These are phyloP conservation scores for Periconia sp. DNA, from an alignment of 2,329 filamentous ascomycete genomes.

Conservation along the genomic window DNA sequence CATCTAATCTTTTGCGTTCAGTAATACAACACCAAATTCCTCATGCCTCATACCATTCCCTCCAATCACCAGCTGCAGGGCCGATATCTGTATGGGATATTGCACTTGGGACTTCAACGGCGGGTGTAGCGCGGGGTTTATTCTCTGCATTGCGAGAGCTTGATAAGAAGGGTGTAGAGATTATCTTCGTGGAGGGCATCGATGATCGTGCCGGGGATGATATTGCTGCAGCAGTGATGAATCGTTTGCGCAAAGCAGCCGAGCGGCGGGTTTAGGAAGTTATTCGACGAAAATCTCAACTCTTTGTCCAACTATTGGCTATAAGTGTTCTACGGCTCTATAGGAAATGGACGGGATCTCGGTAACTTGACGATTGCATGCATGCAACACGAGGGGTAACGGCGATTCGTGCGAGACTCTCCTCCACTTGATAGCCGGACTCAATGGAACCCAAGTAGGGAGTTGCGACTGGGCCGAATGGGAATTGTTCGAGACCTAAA, in stretches of 20 bases:
- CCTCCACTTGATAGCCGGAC: neutral
- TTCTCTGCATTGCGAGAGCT: conserved; percentile 87
- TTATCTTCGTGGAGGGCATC: conserved; percentile 91
- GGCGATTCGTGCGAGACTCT: neutral
- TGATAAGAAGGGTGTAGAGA: conserved; percentile 74
- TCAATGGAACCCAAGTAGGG: neutral
- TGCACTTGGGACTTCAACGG: conserved; percentile 68
- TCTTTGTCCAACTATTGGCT: neutral
- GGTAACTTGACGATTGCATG: neutral
- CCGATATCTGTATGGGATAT: conserved; percentile 62
- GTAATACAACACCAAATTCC: conserved; percentile 38
- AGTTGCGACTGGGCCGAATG: neutral
- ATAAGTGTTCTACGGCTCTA: neutral
- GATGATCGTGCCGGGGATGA: conserved; percentile 68
- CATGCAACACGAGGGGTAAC: neutral
- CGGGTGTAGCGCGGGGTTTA: conserved; percentile 78
- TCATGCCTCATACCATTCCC: conserved; percentile 22
- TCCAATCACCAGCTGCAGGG: conserved; percentile 3
- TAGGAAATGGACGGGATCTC: neutral
- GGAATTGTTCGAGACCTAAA: neutral
- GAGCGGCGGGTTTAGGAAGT: conserved; percentile 25
- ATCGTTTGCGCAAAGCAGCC: conserved; percentile 53
- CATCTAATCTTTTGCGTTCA: conserved; percentile 38
- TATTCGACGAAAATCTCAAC: neutral
- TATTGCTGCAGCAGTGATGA: conserved; percentile 71